Percentiles rank a stretch among this genome's conserved stretches.
These are phyloP conservation scores for Acanthamoeba lenticulata DNA, from an alignment of 208 protist genomes.

Conservation along the genomic window DNA sequence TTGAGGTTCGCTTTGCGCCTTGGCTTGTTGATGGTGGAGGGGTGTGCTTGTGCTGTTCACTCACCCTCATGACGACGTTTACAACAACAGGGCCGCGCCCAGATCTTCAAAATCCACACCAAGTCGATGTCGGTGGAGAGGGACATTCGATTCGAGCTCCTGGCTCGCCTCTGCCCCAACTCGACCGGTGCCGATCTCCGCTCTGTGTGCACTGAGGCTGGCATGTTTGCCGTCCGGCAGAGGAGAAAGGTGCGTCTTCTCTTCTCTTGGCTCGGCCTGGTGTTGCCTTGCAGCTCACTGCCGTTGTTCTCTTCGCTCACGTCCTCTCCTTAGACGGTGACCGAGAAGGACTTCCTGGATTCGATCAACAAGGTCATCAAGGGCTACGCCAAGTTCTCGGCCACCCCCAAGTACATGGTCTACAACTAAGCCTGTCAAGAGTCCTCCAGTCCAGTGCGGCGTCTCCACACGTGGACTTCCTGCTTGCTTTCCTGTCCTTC, in stretches of 20 bases:
- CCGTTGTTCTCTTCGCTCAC: not conserved
- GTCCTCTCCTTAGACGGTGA: constrained; percentile 90
- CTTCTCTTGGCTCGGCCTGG: not conserved
- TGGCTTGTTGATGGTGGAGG: too few species aligned
- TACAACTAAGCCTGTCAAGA: constrained; percentile 94
- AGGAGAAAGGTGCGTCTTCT: constrained; percentile 41
- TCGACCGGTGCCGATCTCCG: constrained; percentile 97
- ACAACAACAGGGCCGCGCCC: constrained; percentile 89
- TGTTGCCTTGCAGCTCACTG: not conserved
- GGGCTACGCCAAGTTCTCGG: constrained; percentile 99
- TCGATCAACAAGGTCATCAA: constrained; percentile 99
- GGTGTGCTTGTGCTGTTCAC: too few species aligned
- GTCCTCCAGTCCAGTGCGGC: not conserved
- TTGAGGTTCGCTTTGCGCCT: too few species aligned
- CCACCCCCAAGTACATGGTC: constrained; percentile 99
- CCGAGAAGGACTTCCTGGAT: constrained; percentile 99
- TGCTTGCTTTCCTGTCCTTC: not conserved
- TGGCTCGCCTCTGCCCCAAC: constrained; percentile 99
- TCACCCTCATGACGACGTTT: not conserved
- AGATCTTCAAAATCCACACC: constrained; percentile 99
- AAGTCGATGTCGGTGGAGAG: constrained; percentile 97
- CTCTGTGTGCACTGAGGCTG: constrained; percentile 99
- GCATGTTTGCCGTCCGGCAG: constrained; percentile 99
- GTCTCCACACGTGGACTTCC: not conserved
- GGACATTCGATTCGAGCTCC: constrained; percentile 98